Conservation (phyloP, 2,329 filamentous ascomycete species). For the Akanthomyces lecanii region DNA sequence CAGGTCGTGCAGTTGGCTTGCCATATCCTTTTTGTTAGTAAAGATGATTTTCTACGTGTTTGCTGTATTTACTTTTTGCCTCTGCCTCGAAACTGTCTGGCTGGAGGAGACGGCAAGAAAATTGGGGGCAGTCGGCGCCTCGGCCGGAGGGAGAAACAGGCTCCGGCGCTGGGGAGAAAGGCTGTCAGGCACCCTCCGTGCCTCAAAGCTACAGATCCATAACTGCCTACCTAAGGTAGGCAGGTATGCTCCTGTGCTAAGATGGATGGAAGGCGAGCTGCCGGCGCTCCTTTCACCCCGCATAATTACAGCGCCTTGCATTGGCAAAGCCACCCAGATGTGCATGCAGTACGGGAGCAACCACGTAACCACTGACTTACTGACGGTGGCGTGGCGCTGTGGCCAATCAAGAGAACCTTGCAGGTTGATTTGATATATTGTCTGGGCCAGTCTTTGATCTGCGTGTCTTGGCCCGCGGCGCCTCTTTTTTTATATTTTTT, state of each 20-base stretch:
- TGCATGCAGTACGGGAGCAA: too few species aligned
- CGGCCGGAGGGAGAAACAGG: not conserved
- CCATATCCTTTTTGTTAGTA: not conserved
- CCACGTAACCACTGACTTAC: too few species aligned
- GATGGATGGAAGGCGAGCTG: too few species aligned
- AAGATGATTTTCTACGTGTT: not conserved
- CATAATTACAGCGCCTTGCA: too few species aligned
- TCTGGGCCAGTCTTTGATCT: not conserved
- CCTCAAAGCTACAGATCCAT: too few species aligned
- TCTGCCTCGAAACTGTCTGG: too few species aligned
- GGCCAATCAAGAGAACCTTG: not conserved
- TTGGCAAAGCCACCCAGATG: too few species aligned
- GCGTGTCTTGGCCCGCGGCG: not conserved
- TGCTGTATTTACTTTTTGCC: too few species aligned
- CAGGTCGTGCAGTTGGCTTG: not conserved
- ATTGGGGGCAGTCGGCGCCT: not conserved
- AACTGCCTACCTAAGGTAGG: too few species aligned
- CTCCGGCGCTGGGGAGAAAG: not conserved
- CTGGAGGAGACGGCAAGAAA: not conserved
- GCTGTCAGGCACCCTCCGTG: not conserved
- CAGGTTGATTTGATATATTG: not conserved
- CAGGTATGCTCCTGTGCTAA: too few species aligned
- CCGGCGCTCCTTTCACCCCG: not conserved
- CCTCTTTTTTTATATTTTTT: not conserved
- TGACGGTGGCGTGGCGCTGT: too few species aligned